Evolutionary conservation across 2,329 filamentous ascomycete species (phyloP).

Genomic region (Botryotinia convoluta): DNA sequence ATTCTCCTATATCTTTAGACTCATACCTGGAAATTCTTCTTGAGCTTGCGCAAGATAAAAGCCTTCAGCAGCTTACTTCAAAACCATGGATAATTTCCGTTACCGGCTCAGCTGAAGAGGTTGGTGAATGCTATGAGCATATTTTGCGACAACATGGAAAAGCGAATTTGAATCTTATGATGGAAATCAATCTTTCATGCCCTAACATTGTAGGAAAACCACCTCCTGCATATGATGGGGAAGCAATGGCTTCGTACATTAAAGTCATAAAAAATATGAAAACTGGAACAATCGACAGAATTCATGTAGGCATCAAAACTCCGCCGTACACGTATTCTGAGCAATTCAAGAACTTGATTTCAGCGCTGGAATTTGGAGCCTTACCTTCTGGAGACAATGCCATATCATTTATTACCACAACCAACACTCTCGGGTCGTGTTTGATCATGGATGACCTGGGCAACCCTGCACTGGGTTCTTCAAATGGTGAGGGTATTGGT

Average conservation of each 20-base stretch:
- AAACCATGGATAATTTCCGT: conserved; percentile 71
- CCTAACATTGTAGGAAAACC: conserved; percentile 69
- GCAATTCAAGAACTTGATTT: conserved; percentile 59
- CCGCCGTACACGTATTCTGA: conserved; percentile 72
- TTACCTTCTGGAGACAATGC: conserved; percentile 40
- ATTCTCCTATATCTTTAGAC: conserved; percentile 61
- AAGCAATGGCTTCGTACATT: conserved; percentile 55
- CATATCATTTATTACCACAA: conserved; percentile 68
- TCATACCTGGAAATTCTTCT: conserved; percentile 58
- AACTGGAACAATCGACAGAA: background rate
- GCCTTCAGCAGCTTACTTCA: conserved; percentile 20
- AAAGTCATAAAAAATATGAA: conserved; percentile 23
- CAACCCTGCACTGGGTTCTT: conserved; percentile 48
- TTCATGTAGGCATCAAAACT: conserved; percentile 63
- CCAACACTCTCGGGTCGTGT: conserved; percentile 70
- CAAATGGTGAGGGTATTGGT: conserved; percentile 57
- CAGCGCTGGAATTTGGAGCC: conserved; percentile 44
- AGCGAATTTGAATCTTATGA: conserved; percentile 42
- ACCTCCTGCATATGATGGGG: conserved; percentile 66
- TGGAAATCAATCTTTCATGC: conserved; percentile 77
- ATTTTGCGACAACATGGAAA: conserved; percentile 40
- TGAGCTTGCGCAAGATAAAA: conserved; percentile 42
- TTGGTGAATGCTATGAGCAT: conserved; percentile 52
- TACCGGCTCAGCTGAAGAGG: conserved; percentile 59
- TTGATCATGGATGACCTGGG: conserved; percentile 50